A percentile compares a stretch with the other conserved stretches of the same genome.
These are phyloP conservation scores for Petunia axillaris DNA, from an alignment of 257 asterid genomes.

Conservation along the genomic window DNA sequence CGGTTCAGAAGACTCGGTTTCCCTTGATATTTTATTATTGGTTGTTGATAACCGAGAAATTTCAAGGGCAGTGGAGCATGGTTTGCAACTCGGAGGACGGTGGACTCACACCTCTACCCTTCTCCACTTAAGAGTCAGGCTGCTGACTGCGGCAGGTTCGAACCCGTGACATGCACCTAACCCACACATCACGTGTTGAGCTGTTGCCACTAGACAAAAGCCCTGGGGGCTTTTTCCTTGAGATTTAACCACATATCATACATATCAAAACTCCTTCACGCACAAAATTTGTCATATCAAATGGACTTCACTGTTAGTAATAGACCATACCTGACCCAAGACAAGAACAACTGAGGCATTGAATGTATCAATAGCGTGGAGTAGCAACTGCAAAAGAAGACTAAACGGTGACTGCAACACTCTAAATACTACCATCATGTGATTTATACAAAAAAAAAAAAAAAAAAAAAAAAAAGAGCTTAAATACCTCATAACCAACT, in stretches of 20 bases:
- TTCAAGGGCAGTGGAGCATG: too few relatives aligned
- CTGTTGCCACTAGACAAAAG: too few relatives aligned
- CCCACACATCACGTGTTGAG: too few relatives aligned
- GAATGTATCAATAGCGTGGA: conserved; percentile 85
- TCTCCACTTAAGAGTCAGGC: too few relatives aligned
- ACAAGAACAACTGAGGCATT: conserved; percentile 87
- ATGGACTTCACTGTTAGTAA: not conserved
- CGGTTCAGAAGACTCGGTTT: not conserved
- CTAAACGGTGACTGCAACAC: conserved; percentile 7
- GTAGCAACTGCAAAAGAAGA: conserved; percentile 69
- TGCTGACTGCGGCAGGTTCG: too few relatives aligned
- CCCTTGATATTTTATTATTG: not conserved
- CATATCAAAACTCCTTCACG: not conserved
- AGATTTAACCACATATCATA: not conserved
- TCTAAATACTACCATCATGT: not conserved
- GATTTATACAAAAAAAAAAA: not conserved
- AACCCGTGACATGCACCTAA: too few relatives aligned
- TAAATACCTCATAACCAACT: conserved; percentile 87
- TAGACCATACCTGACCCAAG: conserved; percentile 82
- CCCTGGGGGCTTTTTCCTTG: not conserved
- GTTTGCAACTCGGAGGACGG: too few relatives aligned
- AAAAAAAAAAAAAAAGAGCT: not conserved
- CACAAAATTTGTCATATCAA: not conserved
- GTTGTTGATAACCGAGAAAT: too few relatives aligned
- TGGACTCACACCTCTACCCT: too few relatives aligned